A percentile compares a stretch with the other conserved stretches of the same genome.
Evolutionary conservation across 768 basidiomycete genomes (phyloP).

Genomic region (Sistotremastrum niveocremeum): DNA sequence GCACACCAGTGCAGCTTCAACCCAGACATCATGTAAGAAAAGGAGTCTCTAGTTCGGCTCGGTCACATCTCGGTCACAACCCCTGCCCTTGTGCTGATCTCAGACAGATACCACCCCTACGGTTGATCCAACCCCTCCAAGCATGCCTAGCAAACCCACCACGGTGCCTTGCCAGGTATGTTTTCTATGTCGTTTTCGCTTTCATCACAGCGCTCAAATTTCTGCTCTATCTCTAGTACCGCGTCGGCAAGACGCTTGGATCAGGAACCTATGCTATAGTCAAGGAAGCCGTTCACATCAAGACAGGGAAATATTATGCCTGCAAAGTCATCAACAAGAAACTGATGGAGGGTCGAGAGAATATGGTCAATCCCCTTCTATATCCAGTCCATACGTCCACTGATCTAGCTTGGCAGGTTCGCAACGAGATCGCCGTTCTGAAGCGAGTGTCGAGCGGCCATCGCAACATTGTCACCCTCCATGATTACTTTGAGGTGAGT

Average conservation of each 20-base stretch:
- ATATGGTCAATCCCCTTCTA: slow-evolving; percentile 57
- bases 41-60: too few species aligned
- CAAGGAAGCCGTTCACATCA: slow-evolving; percentile 90
- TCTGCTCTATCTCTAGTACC: slow-evolving; percentile 38
- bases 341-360: slow-evolving; percentile 93
- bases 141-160: too few species aligned
- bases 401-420: slow-evolving; percentile 39
- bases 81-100: too few species aligned
- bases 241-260: slow-evolving; percentile 76
- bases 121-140: too few species aligned
- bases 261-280: slow-evolving; percentile 94
- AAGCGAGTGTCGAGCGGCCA: slow-evolving; percentile 89
- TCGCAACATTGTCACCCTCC: slow-evolving; percentile 80
- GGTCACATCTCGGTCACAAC: too few species aligned
- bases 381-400: slow-evolving; percentile 4
- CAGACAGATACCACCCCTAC: too few species aligned
- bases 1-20: too few species aligned
- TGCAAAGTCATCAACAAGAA: slow-evolving; percentile 99
- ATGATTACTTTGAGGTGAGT: slow-evolving; percentile 89
- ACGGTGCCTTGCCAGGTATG: too few species aligned
- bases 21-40: too few species aligned
- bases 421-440: slow-evolving; percentile 93
- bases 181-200: too few species aligned
- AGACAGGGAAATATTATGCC: slow-evolving; percentile 88
- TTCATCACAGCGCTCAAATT: too few species aligned